Percentiles rank a stretch among this genome's conserved stretches.
Evolutionary conservation across 2,329 filamentous ascomycete species (phyloP).

Genomic region (Trichoderma sp.): DNA sequence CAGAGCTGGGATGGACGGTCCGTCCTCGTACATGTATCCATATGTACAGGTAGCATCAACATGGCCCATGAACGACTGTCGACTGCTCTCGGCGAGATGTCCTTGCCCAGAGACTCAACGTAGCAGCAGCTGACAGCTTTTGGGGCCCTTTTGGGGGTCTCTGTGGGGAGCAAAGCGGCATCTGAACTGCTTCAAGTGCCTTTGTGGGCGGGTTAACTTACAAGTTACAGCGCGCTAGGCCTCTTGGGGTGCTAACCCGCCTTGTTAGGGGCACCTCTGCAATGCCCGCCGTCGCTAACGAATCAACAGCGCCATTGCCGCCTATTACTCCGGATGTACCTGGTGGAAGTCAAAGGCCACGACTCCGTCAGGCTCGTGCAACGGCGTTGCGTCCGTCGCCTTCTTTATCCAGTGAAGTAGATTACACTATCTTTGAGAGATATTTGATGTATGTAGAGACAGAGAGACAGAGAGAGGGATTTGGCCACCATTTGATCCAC

Average conservation of each 20-base stretch:
- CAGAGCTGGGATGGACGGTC: constrained; percentile 13
- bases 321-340: background rate
- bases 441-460: background rate
- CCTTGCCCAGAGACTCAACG: constrained; percentile 8
- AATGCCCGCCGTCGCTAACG: constrained; percentile 16
- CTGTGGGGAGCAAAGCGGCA: constrained; percentile 15
- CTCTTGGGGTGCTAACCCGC: background rate
- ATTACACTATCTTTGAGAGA: background rate
- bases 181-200: constrained; percentile 3
- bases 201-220: background rate
- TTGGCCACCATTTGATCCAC: background rate
- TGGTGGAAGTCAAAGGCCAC: background rate
- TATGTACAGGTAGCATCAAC: constrained; percentile 6
- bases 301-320: constrained; percentile 15
- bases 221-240: background rate
- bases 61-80: background rate
- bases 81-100: constrained; percentile 5
- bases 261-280: constrained; percentile 10
- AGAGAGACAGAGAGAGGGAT: background rate
- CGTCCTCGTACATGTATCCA: background rate
- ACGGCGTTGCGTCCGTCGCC: background rate
- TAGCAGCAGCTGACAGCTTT: constrained; percentile 17
- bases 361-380: background rate
- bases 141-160: constrained; percentile 2
- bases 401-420: background rate